Percentiles rank a stretch among this genome's conserved stretches.
Evolutionary conservation across 2,329 filamentous ascomycete species (phyloP).

Genomic region (Lachnellula suecica): DNA sequence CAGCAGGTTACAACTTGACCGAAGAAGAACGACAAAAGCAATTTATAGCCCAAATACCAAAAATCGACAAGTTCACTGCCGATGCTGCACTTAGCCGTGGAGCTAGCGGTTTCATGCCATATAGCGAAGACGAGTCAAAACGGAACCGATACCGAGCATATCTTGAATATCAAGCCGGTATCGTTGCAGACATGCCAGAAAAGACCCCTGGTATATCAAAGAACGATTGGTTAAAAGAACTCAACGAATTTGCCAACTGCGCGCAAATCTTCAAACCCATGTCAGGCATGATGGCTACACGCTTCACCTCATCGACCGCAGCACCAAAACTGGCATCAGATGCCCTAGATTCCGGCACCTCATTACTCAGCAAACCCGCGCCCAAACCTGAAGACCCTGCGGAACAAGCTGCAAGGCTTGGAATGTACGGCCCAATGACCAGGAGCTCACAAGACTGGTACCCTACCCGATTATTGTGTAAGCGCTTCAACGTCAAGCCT

Average conservation of each 20-base stretch:
- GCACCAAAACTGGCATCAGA: slow-evolving; percentile 40
- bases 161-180: slow-evolving; percentile 73
- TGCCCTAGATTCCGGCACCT: slow-evolving; percentile 34
- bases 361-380: slow-evolving; percentile 46
- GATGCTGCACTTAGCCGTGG: slow-evolving; percentile 67
- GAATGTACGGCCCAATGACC: slow-evolving; percentile 92
- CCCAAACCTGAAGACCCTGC: slow-evolving; percentile 71
- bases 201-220: slow-evolving; percentile 43
- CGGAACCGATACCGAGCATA: slow-evolving; percentile 78
- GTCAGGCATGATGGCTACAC: slow-evolving; percentile 86
- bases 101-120: slow-evolving; percentile 72
- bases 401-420: slow-evolving; percentile 81
- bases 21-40: slow-evolving; percentile 62
- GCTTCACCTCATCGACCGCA: slow-evolving; percentile 76
- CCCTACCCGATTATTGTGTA: slow-evolving; percentile 84
- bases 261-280: slow-evolving; percentile 87
- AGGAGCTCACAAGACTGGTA: slow-evolving; percentile 70
- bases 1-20: slow-evolving; percentile 60
- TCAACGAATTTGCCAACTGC: slow-evolving; percentile 70
- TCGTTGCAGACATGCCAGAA: slow-evolving; percentile 57
- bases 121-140: slow-evolving; percentile 79
- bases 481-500: slow-evolving; percentile 84
- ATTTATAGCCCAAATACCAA: slow-evolving; percentile 58
- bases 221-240: slow-evolving; percentile 78
- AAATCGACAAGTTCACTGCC: slow-evolving; percentile 65